phyloP scores from a whole-genome alignment of 78 protist genomes.

The slime mould (Dictyostelium discoideum) region DNA sequence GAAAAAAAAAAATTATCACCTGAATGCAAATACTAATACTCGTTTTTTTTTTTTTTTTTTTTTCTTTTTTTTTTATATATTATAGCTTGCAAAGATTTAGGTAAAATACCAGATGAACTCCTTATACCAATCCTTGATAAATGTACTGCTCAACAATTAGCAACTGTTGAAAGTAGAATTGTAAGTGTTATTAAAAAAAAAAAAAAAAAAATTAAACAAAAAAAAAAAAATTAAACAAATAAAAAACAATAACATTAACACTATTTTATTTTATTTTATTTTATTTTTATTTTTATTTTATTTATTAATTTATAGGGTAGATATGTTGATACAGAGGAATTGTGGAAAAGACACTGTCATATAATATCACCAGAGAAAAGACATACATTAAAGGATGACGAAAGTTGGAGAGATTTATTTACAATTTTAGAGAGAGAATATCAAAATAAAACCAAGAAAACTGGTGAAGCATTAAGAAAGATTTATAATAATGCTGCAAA shows the following conservation, averaged over 20 bases:
- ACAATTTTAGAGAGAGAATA: background rate
- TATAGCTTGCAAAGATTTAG: background rate
- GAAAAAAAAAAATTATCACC: background rate
- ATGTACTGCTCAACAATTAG: conserved; percentile 3
- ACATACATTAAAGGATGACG: background rate
- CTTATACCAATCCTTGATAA: background rate
- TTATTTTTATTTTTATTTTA: background rate
- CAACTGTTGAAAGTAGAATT: background rate
- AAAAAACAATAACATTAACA: background rate
- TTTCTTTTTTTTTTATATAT: too few relatives aligned
- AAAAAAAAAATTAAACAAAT: background rate
- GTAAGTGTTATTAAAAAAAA: background rate
- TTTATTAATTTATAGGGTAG: conserved; percentile 2
- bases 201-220: background rate
- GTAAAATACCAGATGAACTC: background rate
- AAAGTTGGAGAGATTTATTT: conserved; percentile 26
- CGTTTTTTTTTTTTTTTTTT: background rate
- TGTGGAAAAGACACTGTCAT: conserved; percentile 40
- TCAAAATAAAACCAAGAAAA: background rate
- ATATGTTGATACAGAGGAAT: conserved; percentile 11
- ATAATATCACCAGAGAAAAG: background rate
- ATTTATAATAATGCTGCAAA: conserved; percentile 16
- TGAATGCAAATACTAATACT: background rate
- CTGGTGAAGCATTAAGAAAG: conserved; percentile 30
- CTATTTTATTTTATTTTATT: too few relatives aligned